Percentiles rank a stretch among this genome's conserved stretches.
These are phyloP conservation scores for Pseudozyma pruni DNA, from an alignment of 1,284 basidiomycete species.

Conservation along the genomic window DNA sequence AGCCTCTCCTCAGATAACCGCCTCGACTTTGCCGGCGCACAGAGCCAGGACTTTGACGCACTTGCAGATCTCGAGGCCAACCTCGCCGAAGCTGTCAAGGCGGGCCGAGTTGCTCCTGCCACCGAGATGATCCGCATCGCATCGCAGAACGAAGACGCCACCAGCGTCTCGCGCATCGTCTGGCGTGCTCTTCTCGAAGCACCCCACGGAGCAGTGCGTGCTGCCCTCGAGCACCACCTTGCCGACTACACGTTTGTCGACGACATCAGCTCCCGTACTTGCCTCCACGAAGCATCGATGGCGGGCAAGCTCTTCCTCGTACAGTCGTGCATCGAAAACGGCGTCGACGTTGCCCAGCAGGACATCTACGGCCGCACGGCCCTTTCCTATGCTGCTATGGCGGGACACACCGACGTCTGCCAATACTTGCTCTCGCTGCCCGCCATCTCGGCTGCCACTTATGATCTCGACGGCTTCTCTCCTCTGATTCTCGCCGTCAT, in stretches of 20 bases:
- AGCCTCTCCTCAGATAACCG: slow-evolving; percentile 56
- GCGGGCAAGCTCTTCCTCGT: slow-evolving; percentile 84
- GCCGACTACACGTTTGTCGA: slow-evolving; percentile 91
- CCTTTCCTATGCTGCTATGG: slow-evolving; percentile 95
- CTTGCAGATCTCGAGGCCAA: slow-evolving; percentile 63
- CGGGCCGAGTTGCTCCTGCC: slow-evolving; percentile 49
- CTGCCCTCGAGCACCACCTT: slow-evolving; percentile 52
- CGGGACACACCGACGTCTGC: slow-evolving; percentile 83
- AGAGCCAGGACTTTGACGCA: slow-evolving; percentile 54
- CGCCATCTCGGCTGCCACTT: slow-evolving; percentile 76
- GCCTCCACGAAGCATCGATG: slow-evolving; percentile 92
- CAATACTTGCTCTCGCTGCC: slow-evolving; percentile 79
- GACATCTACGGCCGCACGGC: slow-evolving; percentile 93
- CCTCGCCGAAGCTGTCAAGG: slow-evolving; percentile 54
- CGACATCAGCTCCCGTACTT: slow-evolving; percentile 95
- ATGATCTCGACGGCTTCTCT: slow-evolving; percentile 82
- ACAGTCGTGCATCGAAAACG: slow-evolving; percentile 80
- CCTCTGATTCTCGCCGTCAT: slow-evolving; percentile 92
- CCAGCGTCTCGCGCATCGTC: slow-evolving; percentile 61
- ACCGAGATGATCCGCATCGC: slow-evolving; percentile 57
- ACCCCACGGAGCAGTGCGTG: slow-evolving; percentile 48
- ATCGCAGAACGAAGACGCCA: slow-evolving; percentile 53
- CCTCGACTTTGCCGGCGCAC: slow-evolving; percentile 64
- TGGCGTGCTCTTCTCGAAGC: slow-evolving; percentile 65
- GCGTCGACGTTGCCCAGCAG: slow-evolving; percentile 76